Conservation (phyloP, 108 stramenopile genomes). For the Nannochloropsis granulata region DNA sequence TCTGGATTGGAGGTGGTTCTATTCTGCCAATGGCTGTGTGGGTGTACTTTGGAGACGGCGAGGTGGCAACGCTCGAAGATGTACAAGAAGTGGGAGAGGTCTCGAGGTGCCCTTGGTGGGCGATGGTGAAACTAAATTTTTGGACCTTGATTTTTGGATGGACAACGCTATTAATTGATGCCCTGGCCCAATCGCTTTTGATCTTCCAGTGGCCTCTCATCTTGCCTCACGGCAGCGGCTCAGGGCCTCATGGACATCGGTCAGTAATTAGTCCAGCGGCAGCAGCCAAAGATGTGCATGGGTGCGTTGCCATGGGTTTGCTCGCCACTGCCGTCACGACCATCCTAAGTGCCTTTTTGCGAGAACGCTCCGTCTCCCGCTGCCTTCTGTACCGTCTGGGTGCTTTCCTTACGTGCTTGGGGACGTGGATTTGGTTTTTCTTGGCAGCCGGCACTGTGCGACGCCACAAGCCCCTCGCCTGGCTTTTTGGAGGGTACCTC, state of each 20-base stretch:
- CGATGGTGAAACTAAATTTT: neutral
- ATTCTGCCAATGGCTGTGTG: neutral
- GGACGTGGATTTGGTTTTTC: neutral
- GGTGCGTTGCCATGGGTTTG: neutral
- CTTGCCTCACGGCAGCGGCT: neutral
- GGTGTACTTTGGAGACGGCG: neutral
- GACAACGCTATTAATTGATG: neutral
- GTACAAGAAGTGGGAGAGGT: neutral
- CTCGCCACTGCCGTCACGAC: neutral
- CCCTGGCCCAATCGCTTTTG: neutral
- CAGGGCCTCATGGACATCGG: neutral
- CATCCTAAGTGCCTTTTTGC: neutral
- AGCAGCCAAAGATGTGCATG: neutral
- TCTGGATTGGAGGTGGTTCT: neutral
- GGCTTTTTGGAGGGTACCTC: neutral
- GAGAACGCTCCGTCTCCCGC: neutral
- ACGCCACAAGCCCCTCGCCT: neutral
- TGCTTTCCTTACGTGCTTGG: neutral
- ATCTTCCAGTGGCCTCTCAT: neutral
- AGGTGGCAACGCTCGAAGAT: neutral
- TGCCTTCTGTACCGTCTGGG: neutral
- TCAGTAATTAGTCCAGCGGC: neutral
- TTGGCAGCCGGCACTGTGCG: neutral
- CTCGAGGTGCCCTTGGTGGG: neutral
- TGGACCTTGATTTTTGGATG: neutral